phyloP scores from a whole-genome alignment of 495 filamentous ascomycete species.

The Tuber magnatum region DNA sequence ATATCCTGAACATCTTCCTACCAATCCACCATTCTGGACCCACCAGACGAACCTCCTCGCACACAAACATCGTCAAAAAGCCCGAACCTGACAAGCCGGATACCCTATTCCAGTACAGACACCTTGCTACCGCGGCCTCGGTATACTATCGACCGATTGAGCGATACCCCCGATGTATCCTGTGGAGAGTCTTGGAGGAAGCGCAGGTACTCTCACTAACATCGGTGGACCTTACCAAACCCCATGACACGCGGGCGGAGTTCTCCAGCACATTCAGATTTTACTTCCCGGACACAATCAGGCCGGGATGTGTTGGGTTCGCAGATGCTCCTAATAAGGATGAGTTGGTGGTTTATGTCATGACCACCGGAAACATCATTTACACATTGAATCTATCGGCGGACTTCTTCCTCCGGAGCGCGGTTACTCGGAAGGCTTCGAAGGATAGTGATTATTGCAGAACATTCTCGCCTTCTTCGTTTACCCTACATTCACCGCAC shows the following conservation, averaged over 20 bases:
- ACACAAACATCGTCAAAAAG: slow-evolving; percentile 41
- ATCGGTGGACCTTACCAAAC: slow-evolving; percentile 70
- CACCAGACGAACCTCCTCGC: slow-evolving; percentile 38
- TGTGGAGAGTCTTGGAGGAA: slow-evolving; percentile 83
- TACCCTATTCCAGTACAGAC: slow-evolving; percentile 54
- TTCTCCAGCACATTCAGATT: slow-evolving; percentile 67
- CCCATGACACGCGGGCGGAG: slow-evolving; percentile 56
- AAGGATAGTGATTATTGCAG: slow-evolving; percentile 62
- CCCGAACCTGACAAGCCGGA: slow-evolving; percentile 41
- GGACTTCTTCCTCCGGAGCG: slow-evolving; percentile 63
- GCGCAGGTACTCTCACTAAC: slow-evolving; percentile 74
- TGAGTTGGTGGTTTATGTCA: slow-evolving; percentile 66
- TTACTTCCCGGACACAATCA: slow-evolving; percentile 63
- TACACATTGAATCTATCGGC: slow-evolving; percentile 72
- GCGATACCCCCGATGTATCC: slow-evolving; percentile 69
- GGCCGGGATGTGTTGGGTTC: slow-evolving; percentile 67
- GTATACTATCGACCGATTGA: slow-evolving; percentile 74
- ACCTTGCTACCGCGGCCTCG: slow-evolving; percentile 70
- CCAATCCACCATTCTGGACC: slow-evolving; percentile 48
- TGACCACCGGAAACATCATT: slow-evolving; percentile 70
- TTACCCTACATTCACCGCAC: slow-evolving; percentile 73
- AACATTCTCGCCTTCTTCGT: slow-evolving; percentile 58
- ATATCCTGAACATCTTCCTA: slow-evolving; percentile 65
- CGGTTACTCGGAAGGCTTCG: slow-evolving; percentile 23
- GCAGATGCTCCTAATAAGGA: slow-evolving; percentile 72